Evolutionary conservation across 2,329 filamentous ascomycete genomes (phyloP).

Genomic region (Aspergillus sp.): DNA sequence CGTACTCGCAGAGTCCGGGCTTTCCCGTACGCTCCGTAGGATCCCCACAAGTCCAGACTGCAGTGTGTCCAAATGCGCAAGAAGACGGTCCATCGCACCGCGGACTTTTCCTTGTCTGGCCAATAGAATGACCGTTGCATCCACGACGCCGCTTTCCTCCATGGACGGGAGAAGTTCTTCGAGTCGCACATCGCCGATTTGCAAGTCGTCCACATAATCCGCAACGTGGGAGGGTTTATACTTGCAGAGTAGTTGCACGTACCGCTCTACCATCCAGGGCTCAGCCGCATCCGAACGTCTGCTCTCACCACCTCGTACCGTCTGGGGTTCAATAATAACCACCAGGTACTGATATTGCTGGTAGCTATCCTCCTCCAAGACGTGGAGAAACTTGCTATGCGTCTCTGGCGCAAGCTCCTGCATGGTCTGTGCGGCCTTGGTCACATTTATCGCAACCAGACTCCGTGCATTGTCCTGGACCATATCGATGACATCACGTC

Average conservation of each 20-base stretch:
- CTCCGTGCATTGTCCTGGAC: conserved; percentile 59
- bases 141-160: conserved; percentile 82
- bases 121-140: conserved; percentile 87
- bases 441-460: conserved; percentile 61
- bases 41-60: conserved; percentile 72
- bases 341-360: conserved; percentile 70
- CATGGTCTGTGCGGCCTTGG: conserved; percentile 59
- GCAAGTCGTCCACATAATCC: conserved; percentile 70
- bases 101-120: conserved; percentile 77
- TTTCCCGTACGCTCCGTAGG: conserved; percentile 54
- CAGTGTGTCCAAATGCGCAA: conserved; percentile 71
- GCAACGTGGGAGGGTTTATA: conserved; percentile 78
- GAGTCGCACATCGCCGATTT: conserved; percentile 69
- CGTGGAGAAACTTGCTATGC: conserved; percentile 59
- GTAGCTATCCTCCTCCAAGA: conserved; percentile 54
- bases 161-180: conserved; percentile 77
- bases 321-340: conserved; percentile 63
- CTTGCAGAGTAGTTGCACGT: conserved; percentile 84
- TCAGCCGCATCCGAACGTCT: conserved; percentile 32
- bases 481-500: conserved; percentile 62
- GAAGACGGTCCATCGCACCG: conserved; percentile 75
- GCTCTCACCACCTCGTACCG: conserved; percentile 28
- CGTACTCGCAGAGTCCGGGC: conserved; percentile 51
- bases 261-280: conserved; percentile 66
- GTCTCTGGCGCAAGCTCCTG: conserved; percentile 56